A percentile compares a stretch with the other conserved stretches of the same genome.
Evolutionary conservation across 805 yeast genomes (phyloP).

Genomic region (Nakazawaea pomicola): DNA sequence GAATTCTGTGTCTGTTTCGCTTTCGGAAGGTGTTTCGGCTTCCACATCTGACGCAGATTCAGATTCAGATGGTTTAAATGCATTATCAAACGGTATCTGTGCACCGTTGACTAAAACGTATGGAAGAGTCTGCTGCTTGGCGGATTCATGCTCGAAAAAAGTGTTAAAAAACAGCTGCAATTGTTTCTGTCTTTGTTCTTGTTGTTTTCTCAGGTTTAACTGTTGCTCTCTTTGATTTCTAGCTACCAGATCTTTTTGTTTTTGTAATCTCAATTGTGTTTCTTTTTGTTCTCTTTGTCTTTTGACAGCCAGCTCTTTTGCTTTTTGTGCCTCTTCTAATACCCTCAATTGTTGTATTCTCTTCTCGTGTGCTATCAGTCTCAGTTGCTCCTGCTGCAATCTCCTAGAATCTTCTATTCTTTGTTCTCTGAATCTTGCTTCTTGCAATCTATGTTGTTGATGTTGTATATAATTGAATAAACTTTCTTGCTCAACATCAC

Average conservation of each 20-base stretch:
- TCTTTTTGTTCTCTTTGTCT: background rate
- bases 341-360: background rate
- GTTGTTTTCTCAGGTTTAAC: background rate
- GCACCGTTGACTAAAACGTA: background rate
- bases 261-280: background rate
- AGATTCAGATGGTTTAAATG: background rate
- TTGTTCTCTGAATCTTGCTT: background rate
- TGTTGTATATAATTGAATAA: constrained; percentile 2
- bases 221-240: constrained; percentile 1
- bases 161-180: constrained; percentile 3
- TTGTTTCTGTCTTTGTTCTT: background rate
- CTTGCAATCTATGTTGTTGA: constrained; percentile 2
- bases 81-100: too few species aligned
- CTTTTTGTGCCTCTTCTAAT: constrained; percentile 1
- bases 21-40: constrained; percentile 1
- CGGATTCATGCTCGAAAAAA: background rate
- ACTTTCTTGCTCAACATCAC: constrained; percentile 1
- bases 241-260: background rate
- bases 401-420: too few species aligned
- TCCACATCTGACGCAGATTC: background rate
- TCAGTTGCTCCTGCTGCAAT: background rate
- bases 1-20: constrained; percentile 1
- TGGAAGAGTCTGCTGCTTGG: background rate
- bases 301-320: background rate
- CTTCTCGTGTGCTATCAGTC: background rate